Evolutionary conservation across 2,329 filamentous ascomycete genomes (phyloP), one percentile per base, ranked within the genome.

Genomic region (Claviceps spartinae): DNA sequence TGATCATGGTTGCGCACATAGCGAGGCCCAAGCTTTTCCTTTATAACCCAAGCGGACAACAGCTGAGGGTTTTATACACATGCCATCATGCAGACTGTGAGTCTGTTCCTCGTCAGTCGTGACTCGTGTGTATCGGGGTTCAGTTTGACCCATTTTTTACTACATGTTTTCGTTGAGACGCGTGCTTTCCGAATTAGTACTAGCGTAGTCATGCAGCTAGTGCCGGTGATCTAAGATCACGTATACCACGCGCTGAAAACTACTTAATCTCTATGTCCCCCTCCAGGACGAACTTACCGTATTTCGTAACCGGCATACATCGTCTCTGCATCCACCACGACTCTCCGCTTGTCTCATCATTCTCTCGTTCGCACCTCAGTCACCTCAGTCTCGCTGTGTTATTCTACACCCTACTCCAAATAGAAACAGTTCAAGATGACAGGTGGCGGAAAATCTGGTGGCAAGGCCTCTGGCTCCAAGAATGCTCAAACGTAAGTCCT

Each of bases 391-490:
- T 24, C 11, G 26, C 8, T 8, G 26, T 30, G 26, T 9, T 30
- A 30, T 9, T 3, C 26, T 7, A 30, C 26, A 8, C 8, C 26
- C 8, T 30, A 30, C 8, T 9, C 7, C n/a, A 18, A 11, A 5
- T 44, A 62, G 62, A 60, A 64, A 66, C 38, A 22, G 61, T 66
- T 81, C 85, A 96, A 88, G 86, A 98, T 98, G 93, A 95, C 93
- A 88, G 91, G 91, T 82, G 91, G 91, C 75, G 93, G 93, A 76
- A 98, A 98, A 79, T 96, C 91, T 78, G 93, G 93, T 76, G 93
- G 93, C 84, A 97, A 97, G 86, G 90, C 91, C 79, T 91, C 86
- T 78, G 89, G 90, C 78, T 85, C 86, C 79, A 98, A 98, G 88
- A 95, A 86, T 81, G 87, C 93, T 69, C 93, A 97, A 81, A 96